Evolutionary conservation across 495 filamentous ascomycete genomes (phyloP).

Genomic region (Talaromyces wortmannii): DNA sequence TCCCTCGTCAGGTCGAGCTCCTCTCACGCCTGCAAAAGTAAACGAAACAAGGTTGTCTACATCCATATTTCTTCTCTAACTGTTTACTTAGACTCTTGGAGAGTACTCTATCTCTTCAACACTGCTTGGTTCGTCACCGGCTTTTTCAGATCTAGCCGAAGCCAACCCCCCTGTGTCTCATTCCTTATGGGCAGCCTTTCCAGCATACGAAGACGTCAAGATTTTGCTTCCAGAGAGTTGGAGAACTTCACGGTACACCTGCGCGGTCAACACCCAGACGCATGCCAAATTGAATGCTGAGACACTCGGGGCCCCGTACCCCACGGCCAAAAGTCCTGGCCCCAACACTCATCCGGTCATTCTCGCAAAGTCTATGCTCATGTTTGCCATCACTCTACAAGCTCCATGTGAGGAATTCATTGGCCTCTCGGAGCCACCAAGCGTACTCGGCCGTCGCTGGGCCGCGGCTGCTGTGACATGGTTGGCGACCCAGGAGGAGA

Average conservation of each 20-base stretch:
- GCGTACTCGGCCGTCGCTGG: not conserved
- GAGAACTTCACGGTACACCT: not conserved
- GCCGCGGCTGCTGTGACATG: not conserved
- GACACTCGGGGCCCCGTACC: not conserved
- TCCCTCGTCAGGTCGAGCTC: not conserved
- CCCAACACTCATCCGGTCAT: not conserved
- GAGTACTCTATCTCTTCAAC: not conserved
- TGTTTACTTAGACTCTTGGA: not conserved
- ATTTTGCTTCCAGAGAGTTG: not conserved
- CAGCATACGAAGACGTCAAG: not conserved
- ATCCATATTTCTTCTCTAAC: not conserved
- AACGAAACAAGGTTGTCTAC: not conserved
- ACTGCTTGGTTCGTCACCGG: not conserved
- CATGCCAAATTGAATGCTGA: not conserved
- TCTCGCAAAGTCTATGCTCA: not conserved
- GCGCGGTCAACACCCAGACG: not conserved
- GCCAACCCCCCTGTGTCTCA: not conserved
- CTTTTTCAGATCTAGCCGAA: not conserved
- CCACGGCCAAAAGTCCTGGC: not conserved
- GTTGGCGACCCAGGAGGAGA: not conserved
- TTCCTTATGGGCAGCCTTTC: not conserved
- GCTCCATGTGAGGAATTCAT: not conserved
- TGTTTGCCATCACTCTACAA: not conserved
- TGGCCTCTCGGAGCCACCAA: not conserved
- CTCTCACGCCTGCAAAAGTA: not conserved